Base-by-base conservation (phyloP, 2,329 filamentous ascomycete genomes). In the Eutypella sp. region DNA sequence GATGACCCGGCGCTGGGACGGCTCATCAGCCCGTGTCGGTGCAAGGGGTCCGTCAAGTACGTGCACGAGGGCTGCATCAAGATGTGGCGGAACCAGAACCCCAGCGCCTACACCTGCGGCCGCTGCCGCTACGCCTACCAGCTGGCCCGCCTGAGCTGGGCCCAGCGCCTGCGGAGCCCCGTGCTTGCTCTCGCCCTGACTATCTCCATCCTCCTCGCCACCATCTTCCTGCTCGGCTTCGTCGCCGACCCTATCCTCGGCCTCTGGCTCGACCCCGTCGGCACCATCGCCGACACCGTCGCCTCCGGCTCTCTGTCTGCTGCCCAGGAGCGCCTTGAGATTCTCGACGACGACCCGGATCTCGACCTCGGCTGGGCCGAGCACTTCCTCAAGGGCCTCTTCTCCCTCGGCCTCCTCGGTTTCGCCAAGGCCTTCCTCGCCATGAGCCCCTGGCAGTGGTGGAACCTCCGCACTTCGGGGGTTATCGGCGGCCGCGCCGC, bases 181-280 rank as follows among this genome's bases (percentile, higher is more conserved):
- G 65, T 78, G 45, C 74, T 85, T 4, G 86, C 95, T 60, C 70
- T 89, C 24, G 62, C 69, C 1, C 71, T 97, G 56, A 96, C 92
- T 1, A 55, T 88, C 2, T 41, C 74, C 18, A 85, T 96, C 51
- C 78, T 96, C 53, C 47, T 89, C 29, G 50, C 83, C 37, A 77
- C 84, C 42, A 76, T 96, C 22, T 97, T 96, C 60, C 33, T 88
- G 1, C 80, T 97, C 46, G 93, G 93, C 36, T 97, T 96, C 59
- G 69, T 97, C 54, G 92, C 91, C 48, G 91, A 97, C 66, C 91
- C 91, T 2, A 89, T 97, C 49, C 85, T 97, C 64, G 88, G 90
- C 57, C 70, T 96, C 23, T 96, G 92, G 72, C 69, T 92, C 45
- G 89, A 96, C 60, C 90, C 90, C 0, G 68, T 82, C 46, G 81